Evolutionary conservation across 306 rosid species (phyloP), one percentile per base, ranked within the genome.

Genomic region (Cajanus cajan): DNA sequence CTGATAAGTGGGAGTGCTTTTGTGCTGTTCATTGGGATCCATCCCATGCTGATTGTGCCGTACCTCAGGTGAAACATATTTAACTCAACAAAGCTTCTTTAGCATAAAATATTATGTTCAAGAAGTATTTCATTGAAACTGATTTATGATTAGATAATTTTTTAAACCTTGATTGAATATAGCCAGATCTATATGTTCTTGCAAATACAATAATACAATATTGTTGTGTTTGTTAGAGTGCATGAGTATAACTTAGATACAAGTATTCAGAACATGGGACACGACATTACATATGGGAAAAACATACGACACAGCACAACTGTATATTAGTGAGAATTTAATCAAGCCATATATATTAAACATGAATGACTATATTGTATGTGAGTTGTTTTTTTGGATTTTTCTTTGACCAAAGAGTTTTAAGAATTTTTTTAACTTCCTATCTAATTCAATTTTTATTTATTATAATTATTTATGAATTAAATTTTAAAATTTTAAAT

Each of bases 21-120:
- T 87, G 90, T 77, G 88, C 85, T 55, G 64, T 87, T 58, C 83
- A 73, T 44, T 87, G 90, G 90, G 88, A 87, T 77, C 90, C 90
- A 79, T 71, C 77, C 45, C 87, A 85, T 44, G 88, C 88, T 78
- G 90, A 87, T 77, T 87, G 90, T 82, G 86, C 90, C 16, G 88
- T 73, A 54, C 90, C 88, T 44, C 90, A 87, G 90, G 90, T 87
- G 74, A 79, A 63, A 48, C 71, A 76, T 55, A 15, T 54, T 80
- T 65, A 57, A 80, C 54, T 39, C 18, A 44, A 52, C 69, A 28
- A 57, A 55, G 25, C 8, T 45, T 71, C 51, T 65, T 21, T 19
- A 21, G 34, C 39, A 48, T 71, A 47, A 16, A 59, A 58, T 22
- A 57, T 58, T 25, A 24, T 58, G 37, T 25, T 5, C 37, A 13